A percentile compares a stretch with the other conserved stretches of the same genome.
Conservation (phyloP, 1,284 basidiomycete species). For the Cystobasidium slooffiae region DNA sequence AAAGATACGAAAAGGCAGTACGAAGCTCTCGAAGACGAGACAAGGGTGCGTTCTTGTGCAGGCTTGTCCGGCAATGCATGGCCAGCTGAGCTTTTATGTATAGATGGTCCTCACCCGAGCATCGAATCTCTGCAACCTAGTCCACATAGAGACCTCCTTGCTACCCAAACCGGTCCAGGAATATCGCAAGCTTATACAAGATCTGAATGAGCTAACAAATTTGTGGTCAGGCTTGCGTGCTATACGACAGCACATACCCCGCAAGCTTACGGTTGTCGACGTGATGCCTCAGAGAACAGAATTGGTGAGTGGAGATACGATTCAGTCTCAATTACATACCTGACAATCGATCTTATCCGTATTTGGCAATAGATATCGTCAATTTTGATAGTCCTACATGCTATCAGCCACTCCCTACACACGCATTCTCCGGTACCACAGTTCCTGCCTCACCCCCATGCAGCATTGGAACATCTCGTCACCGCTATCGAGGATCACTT, state of each 20-base stretch:
- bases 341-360: not conserved
- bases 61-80: no score
- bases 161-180: conserved; percentile 36
- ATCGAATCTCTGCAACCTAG: conserved; percentile 15
- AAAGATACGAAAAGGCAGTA: conserved; percentile 24
- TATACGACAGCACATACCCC: conserved; percentile 40
- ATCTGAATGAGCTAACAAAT: conserved; percentile 22
- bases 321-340: not conserved
- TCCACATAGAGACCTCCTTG: conserved; percentile 31
- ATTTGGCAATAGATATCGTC: conserved; percentile 20
- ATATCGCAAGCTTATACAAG: conserved; percentile 20
- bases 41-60: not conserved
- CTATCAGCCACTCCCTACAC: conserved; percentile 36
- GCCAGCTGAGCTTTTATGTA: not conserved
- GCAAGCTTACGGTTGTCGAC: conserved; percentile 36
- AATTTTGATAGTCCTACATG: conserved; percentile 29
- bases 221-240: conserved; percentile 33
- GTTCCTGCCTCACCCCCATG: conserved; percentile 27
- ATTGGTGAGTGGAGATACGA: conserved; percentile 7
- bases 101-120: conserved; percentile 22
- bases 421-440: conserved; percentile 30
- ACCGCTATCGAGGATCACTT: conserved; percentile 33
- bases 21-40: conserved; percentile 21
- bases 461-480: conserved; percentile 13
- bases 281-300: conserved; percentile 37